These are phyloP conservation scores for Cyberlindnera euphorbiiphila DNA, from an alignment of 805 yeast genomes.

Conservation along the genomic window DNA sequence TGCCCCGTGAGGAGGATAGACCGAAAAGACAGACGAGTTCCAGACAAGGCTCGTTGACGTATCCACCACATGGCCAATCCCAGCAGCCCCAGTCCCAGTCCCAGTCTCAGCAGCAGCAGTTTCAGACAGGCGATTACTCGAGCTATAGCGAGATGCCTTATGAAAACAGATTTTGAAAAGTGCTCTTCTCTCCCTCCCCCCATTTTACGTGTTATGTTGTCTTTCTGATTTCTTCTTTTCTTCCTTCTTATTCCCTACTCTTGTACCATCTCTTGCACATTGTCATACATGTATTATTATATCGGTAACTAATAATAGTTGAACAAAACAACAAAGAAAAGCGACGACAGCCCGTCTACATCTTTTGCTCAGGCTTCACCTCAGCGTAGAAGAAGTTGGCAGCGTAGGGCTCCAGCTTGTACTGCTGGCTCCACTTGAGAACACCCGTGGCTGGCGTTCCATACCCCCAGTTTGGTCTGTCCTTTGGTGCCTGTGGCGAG, in stretches of 20 bases:
- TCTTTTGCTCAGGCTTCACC: no score
- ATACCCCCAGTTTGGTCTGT: slow-evolving; percentile 81
- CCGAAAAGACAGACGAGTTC: slow-evolving; percentile 13
- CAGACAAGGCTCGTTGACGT: slow-evolving; percentile 13
- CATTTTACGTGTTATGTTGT: slow-evolving; percentile 2
- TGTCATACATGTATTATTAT: not conserved
- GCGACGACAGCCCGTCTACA: no score
- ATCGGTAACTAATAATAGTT: no score
- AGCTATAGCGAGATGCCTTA: slow-evolving; percentile 4
- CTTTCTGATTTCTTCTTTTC: not conserved
- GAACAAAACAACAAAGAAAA: no score
- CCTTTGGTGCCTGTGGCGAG: slow-evolving; percentile 36
- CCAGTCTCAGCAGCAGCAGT: slow-evolving; percentile 4
- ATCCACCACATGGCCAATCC: not conserved
- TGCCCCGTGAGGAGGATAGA: slow-evolving; percentile 76
- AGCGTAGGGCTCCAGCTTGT: slow-evolving; percentile 64
- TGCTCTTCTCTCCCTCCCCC: not conserved
- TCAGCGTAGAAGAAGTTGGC: slow-evolving; percentile 86
- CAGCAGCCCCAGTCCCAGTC: not conserved
- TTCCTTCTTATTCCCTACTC: not conserved
- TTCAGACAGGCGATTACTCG: slow-evolving; percentile 2
- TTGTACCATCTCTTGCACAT: not conserved
- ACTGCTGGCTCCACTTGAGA: slow-evolving; percentile 63
- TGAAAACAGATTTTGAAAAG: slow-evolving; percentile 2
- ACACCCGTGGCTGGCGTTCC: slow-evolving; percentile 79